Evolutionary conservation across 331 rosid species (phyloP).

Genomic region (Prunus yedoensis): DNA sequence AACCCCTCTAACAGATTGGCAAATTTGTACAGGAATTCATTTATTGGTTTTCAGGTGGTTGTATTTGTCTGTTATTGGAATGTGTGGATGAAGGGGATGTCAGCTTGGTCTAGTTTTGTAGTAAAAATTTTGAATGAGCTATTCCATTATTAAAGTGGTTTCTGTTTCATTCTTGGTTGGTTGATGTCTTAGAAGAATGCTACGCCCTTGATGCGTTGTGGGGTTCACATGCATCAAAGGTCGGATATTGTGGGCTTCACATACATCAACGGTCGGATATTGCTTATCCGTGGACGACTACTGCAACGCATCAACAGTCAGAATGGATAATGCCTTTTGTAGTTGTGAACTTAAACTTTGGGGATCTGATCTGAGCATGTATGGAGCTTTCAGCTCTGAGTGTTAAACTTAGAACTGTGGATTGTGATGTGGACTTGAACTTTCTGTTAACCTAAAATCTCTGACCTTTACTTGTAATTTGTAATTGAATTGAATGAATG

Average conservation of each 20-base stretch:
- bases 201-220: too few relatives aligned
- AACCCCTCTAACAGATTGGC: constrained; percentile 20
- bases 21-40: constrained; percentile 59
- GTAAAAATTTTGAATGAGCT: constrained; percentile 10
- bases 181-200: background rate
- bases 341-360: background rate
- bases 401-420: background rate
- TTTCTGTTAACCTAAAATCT: too few relatives aligned
- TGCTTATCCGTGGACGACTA: too few relatives aligned
- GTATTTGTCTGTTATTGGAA: constrained; percentile 39
- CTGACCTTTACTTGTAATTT: too few relatives aligned
- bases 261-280: too few relatives aligned
- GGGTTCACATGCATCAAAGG: too few relatives aligned
- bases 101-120: background rate
- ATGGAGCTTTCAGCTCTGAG: background rate
- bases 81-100: constrained; percentile 30
- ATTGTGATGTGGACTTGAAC: too few relatives aligned
- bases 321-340: too few relatives aligned
- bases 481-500: too few relatives aligned
- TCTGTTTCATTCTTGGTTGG: background rate
- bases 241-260: too few relatives aligned
- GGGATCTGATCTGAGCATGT: background rate
- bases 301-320: too few relatives aligned
- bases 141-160: background rate
- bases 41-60: constrained; percentile 54